These are phyloP conservation scores for Cutaneotrichosporon cavernicola DNA, from an alignment of 1,284 basidiomycete species.

Conservation along the genomic window DNA sequence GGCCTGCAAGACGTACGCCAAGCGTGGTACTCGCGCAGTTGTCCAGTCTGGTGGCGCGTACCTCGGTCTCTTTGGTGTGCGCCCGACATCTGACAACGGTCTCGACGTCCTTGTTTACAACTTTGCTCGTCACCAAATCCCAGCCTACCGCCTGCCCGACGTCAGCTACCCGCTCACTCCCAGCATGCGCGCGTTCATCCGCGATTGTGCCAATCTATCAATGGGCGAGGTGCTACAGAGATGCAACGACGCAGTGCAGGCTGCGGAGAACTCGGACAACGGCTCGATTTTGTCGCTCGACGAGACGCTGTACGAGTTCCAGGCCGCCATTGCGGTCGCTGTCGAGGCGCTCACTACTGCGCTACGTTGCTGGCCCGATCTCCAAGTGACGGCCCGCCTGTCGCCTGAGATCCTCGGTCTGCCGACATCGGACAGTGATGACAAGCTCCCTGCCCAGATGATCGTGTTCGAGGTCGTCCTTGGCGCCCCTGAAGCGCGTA, in stretches of 20 bases:
- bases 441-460: conserved; percentile 50
- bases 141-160: conserved; percentile 57
- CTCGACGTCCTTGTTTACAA: conserved; percentile 58
- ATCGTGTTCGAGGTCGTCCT: conserved; percentile 57
- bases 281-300: conserved; percentile 41
- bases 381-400: conserved; percentile 53
- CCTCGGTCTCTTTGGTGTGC: conserved; percentile 56
- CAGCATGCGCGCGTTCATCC: conserved; percentile 53
- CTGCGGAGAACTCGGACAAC: conserved; percentile 44
- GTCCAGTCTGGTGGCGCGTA: conserved; percentile 57
- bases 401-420: conserved; percentile 57
- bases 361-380: conserved; percentile 54
- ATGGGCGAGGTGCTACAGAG: conserved; percentile 53
- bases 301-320: conserved; percentile 56
- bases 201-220: conserved; percentile 51
- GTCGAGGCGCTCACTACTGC: conserved; percentile 56
- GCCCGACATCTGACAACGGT: conserved; percentile 50
- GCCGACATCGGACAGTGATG: conserved; percentile 49
- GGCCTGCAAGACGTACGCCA: conserved; percentile 57
- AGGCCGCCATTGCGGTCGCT: conserved; percentile 55
- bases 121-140: conserved; percentile 59
- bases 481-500: conserved; percentile 48
- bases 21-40: conserved; percentile 56
- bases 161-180: conserved; percentile 52
- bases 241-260: conserved; percentile 52